A percentile compares a stretch with the other conserved stretches of the same genome.
phyloP scores from a whole-genome alignment of 805 yeast genomes.

The Millerozyma acaciae region DNA sequence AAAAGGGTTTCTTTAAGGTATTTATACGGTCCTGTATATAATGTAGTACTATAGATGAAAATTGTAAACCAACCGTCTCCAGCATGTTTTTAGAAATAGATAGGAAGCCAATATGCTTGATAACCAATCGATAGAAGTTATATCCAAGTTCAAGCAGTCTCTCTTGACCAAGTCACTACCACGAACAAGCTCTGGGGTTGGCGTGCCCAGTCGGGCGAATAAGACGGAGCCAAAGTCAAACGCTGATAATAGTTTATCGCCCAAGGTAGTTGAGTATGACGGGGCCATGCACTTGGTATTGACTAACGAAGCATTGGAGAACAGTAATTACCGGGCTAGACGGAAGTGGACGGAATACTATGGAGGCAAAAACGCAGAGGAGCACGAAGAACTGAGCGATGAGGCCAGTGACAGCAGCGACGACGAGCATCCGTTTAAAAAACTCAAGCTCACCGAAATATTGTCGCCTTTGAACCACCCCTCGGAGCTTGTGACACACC shows the following conservation, averaged over 20 bases:
- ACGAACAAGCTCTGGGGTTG: conserved; percentile 10
- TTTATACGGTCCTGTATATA: too few species aligned
- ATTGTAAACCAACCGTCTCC: too few species aligned
- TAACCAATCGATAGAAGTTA: conserved; percentile 33
- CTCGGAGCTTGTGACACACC: conserved; percentile 69
- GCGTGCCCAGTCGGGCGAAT: conserved; percentile 28
- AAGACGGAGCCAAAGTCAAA: conserved; percentile 19
- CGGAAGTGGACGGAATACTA: conserved; percentile 34
- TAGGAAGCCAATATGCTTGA: conserved; percentile 28
- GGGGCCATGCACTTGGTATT: conserved; percentile 33
- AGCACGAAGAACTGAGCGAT: conserved; percentile 8
- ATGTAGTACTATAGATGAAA: too few species aligned
- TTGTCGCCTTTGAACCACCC: conserved; percentile 80
- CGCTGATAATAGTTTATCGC: conserved; percentile 18
- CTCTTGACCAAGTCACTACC: conserved; percentile 14
- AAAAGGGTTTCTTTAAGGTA: too few species aligned
- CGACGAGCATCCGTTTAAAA: conserved; percentile 28
- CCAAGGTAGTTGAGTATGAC: conserved; percentile 38
- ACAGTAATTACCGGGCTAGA: conserved; percentile 23
- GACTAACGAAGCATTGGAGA: conserved; percentile 33
- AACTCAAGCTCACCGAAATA: conserved; percentile 39
- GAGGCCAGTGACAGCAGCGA: conserved; percentile 12
- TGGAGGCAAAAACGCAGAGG: conserved; percentile 15
- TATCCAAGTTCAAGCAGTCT: conserved; percentile 37
- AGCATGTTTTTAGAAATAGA: too few species aligned